Base-by-base conservation (phyloP, 1,284 basidiomycete genomes). In the Fistulinella cinereoalba region DNA sequence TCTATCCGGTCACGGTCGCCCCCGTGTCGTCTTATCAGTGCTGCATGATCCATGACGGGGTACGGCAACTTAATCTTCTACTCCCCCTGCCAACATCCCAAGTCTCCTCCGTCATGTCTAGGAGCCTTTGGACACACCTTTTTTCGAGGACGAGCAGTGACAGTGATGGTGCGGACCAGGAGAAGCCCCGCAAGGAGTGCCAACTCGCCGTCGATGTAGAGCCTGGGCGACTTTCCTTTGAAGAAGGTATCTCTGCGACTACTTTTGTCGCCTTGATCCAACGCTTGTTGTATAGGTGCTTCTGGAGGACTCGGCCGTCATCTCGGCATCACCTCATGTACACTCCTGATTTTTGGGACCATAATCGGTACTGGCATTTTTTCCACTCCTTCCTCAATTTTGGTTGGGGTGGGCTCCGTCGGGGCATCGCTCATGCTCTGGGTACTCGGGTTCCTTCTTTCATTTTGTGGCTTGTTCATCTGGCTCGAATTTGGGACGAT, bases 341-440 rank as follows among this genome's bases (percentile, higher is more conserved):
- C 76, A 1, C 68, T 78, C 49, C 61, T 77, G 10, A 75, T 65
- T 27, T 71, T 80, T 24, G 79, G 79, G 2, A 64, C 68, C 22
- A 75, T 81, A 42, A 78, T 81, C 40, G 81, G 81, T 0, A 81
- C 81, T 0, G 81, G 80, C 7, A 80, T 83, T 47, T 83, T 83
- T 62, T 80, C 80, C 1, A 82, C 81, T 0, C 79, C 80, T 0
- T 79, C 79, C 0, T 79, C 76, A 0, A 83, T 83, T 54, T 55
- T 80, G 24, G 60, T 54, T 0, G 71, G 73, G 0, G 74, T 77
- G 0, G 73, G 72, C 15, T 78, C 75, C 2, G 66, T 79, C 12
- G 79, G 79, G 6, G 75, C 77, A 2, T 77, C 75, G 0, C 64
- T 79, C 11, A 70, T 80, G 66, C 72, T 80, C 33, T 81, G 79